Evolutionary conservation across 2,329 filamentous ascomycete genomes (phyloP).

Genomic region (Aspergillus sergii): DNA sequence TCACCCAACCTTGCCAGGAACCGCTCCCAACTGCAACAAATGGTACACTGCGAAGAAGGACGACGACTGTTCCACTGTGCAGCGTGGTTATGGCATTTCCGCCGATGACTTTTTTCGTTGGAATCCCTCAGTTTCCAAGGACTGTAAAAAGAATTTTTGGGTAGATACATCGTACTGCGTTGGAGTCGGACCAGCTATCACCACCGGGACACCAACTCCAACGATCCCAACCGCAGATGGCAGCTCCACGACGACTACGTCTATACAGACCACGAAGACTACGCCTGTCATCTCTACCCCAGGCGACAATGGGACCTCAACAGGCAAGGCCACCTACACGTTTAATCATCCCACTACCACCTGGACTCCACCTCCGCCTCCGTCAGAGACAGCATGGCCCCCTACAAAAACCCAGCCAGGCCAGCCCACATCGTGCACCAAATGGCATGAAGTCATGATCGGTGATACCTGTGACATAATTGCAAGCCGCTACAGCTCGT

Average conservation of each 20-base stretch:
- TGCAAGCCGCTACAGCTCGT: constrained; percentile 1
- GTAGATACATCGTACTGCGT: constrained; percentile 15
- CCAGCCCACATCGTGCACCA: constrained; percentile 11
- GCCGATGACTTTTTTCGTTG: constrained; percentile 11
- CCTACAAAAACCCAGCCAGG: constrained; percentile 15
- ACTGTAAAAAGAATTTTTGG: constrained; percentile 16
- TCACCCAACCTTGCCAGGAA: constrained; percentile 12
- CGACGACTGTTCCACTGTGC: constrained; percentile 10
- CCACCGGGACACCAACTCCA: not conserved
- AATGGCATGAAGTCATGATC: constrained; percentile 14
- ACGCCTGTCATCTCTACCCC: not conserved
- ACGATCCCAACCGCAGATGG: not conserved
- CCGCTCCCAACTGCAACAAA: constrained; percentile 8
- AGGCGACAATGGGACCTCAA: not conserved
- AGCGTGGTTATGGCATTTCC: constrained; percentile 5
- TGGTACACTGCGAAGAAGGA: constrained; percentile 16
- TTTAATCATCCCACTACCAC: constrained; percentile 14
- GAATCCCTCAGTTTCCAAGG: constrained; percentile 11
- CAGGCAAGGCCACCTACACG: constrained; percentile 6
- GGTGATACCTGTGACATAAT: constrained; percentile 17
- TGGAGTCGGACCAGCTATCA: constrained; percentile 6
- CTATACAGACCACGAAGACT: no score
- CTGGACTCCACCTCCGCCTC: not conserved
- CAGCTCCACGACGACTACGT: not conserved
- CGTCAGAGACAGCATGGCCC: constrained; percentile 14